Evolutionary conservation across 2,329 filamentous ascomycete species (phyloP), one percentile per base, ranked within the genome.

Genomic region (Fusarium redolens): DNA sequence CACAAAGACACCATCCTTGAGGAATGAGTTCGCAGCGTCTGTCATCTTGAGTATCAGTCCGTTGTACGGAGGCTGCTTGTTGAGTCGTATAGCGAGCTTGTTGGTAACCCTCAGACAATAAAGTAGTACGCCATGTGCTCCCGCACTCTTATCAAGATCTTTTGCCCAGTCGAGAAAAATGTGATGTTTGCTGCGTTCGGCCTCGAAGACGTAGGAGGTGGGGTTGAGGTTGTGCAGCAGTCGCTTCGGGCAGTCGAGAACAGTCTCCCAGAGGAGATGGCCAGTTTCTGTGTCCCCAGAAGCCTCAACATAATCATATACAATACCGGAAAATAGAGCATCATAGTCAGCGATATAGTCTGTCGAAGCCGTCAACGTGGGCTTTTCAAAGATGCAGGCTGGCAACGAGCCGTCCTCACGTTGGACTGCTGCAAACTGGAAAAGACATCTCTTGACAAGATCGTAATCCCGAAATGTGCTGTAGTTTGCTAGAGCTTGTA

Each of bases 21-120:
- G n/a, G 1, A 43, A 43, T 10, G 0, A 3, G 5, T 6, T 11
- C 6, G 14, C 40, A 22, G 9, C 40, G n/a, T 11, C 0, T 22
- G 40, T 17, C 40, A 43, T 43, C 11, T 43, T 43, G 4, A 11
- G n/a, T 5, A 43, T 17, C 5, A 43, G 14, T 11, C 22, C 40
- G n/a, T 43, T 6, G 14, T 43, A 43, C 2, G 40, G 40, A 43
- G 40, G 40, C n/a, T 43, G 13, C n/a, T 22, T 22, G 10, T 22
- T 22, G 13, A 43, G 40, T 5, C n/a, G 40, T 4, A 7, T 4
- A 22, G 40, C 40, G 14, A 43, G 40, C 9, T 22, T 43, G 22
- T 43, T 43, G 0, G 40, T 43, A 11, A 22, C 4, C 2, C 22
- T 43, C 1, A 43, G 5, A 17, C 40, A 43, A 43, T 43, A 43